phyloP scores from a whole-genome alignment of 495 filamentous ascomycete genomes.

The Lasiosphaeria ovina region DNA sequence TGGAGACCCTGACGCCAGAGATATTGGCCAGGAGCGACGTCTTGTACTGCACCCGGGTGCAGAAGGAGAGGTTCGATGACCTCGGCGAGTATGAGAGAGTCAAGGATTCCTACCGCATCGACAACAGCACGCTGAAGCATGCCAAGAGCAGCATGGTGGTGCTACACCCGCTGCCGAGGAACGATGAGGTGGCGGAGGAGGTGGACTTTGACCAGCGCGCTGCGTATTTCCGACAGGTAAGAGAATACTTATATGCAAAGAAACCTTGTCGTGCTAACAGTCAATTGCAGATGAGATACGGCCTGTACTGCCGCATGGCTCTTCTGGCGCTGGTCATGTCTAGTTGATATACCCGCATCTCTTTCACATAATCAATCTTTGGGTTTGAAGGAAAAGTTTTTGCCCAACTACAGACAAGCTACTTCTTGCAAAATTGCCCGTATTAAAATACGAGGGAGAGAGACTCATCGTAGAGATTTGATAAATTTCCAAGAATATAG shows the following conservation, averaged over 20 bases:
- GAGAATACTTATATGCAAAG: slow-evolving; percentile 31
- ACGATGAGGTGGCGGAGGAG: slow-evolving; percentile 89
- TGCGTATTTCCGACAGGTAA: slow-evolving; percentile 98
- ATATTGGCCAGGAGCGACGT: slow-evolving; percentile 83
- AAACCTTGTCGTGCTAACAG: slow-evolving; percentile 38
- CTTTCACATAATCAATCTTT: neutral
- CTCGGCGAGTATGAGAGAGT: slow-evolving; percentile 76
- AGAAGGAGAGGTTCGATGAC: slow-evolving; percentile 89
- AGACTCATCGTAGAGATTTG: neutral
- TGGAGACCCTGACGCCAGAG: slow-evolving; percentile 75
- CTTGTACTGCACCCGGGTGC: slow-evolving; percentile 92
- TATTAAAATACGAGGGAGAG: neutral
- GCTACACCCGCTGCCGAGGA: slow-evolving; percentile 92
- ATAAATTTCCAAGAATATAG: neutral
- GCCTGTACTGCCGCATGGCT: slow-evolving; percentile 96
- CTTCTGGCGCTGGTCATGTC: slow-evolving; percentile 90
- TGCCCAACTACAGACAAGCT: neutral
- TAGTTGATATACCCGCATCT: slow-evolving; percentile 6
- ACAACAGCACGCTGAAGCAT: slow-evolving; percentile 85
- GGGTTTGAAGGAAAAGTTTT: neutral
- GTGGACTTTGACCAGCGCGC: slow-evolving; percentile 96
- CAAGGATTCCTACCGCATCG: slow-evolving; percentile 82
- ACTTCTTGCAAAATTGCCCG: neutral
- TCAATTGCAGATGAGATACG: slow-evolving; percentile 82
- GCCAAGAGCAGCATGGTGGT: slow-evolving; percentile 90